phyloP scores from a whole-genome alignment of 768 basidiomycete species.

The Psilocybe tampanensis region DNA sequence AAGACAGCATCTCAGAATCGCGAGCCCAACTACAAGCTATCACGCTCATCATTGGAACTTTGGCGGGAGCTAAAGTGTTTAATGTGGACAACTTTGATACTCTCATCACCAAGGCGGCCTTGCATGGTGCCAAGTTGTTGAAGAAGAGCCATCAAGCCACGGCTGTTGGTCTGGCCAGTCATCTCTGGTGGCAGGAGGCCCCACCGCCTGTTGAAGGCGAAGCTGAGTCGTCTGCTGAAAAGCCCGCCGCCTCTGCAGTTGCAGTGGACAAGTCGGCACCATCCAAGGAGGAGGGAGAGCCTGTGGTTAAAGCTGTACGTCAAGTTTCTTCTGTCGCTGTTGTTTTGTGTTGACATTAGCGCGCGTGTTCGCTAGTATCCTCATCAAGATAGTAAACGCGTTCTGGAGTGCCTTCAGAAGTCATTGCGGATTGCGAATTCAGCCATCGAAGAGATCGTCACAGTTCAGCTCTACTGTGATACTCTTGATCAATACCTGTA shows the following conservation, averaged over 20 bases:
- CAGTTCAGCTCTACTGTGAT: constrained; percentile 94
- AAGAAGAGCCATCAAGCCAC: constrained; percentile 99
- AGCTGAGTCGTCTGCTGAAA: constrained; percentile 30
- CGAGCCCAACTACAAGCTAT: constrained; percentile 97
- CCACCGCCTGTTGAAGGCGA: constrained; percentile 43
- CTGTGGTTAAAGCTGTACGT: constrained; percentile 45
- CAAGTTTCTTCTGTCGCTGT: not conserved
- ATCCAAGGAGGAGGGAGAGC: constrained; percentile 40
- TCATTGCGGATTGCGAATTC: constrained; percentile 95
- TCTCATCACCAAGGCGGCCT: constrained; percentile 96
- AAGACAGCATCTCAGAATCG: constrained; percentile 95
- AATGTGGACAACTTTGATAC: constrained; percentile 96
- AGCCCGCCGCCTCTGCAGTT: too few species aligned
- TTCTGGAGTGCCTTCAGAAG: constrained; percentile 97
- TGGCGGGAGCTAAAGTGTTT: constrained; percentile 91
- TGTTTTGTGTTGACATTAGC: constrained; percentile 4
- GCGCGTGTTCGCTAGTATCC: constrained; percentile 54
- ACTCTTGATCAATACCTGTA: constrained; percentile 95
- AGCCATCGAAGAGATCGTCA: constrained; percentile 95
- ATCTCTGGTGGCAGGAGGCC: constrained; percentile 97
- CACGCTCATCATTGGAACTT: constrained; percentile 88
- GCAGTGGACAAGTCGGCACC: constrained; percentile 41
- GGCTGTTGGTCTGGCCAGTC: constrained; percentile 93
- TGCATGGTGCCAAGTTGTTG: constrained; percentile 93
- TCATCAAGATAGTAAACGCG: constrained; percentile 94